These are phyloP conservation scores for Beauveria rudraprayagi DNA, from an alignment of 2,329 filamentous ascomycete genomes.

Conservation along the genomic window DNA sequence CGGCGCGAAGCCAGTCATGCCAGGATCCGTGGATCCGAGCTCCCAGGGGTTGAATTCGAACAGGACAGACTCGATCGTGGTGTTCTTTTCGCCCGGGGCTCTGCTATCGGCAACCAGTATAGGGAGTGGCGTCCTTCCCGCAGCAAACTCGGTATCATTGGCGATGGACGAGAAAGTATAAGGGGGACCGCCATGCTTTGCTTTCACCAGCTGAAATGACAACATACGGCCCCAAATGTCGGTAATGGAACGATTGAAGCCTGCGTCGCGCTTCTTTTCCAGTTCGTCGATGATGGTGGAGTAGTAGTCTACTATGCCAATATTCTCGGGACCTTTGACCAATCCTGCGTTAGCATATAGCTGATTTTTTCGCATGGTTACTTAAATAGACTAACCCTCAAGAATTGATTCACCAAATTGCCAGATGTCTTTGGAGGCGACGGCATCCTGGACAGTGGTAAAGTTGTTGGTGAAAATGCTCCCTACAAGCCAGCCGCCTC, in stretches of 20 bases:
- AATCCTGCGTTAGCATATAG: background rate
- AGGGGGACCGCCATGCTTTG: conserved; percentile 60
- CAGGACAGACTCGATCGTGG: conserved; percentile 49
- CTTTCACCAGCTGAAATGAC: conserved; percentile 79
- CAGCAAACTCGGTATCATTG: conserved; percentile 34
- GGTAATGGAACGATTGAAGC: conserved; percentile 58
- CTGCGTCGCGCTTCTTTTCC: conserved; percentile 30
- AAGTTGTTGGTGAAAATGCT: conserved; percentile 81
- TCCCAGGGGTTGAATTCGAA: conserved; percentile 62
- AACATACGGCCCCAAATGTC: conserved; percentile 86
- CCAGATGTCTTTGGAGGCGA: conserved; percentile 31
- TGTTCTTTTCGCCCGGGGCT: conserved; percentile 33
- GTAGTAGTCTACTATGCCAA: conserved; percentile 33
- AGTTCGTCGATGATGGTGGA: conserved; percentile 27
- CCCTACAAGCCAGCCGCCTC: conserved; percentile 79
- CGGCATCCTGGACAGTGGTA: conserved; percentile 43
- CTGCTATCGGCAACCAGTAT: conserved; percentile 43
- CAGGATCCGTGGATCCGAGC: conserved; percentile 55
- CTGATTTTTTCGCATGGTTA: background rate
- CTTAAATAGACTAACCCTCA: conserved; percentile 18
- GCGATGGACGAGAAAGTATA: conserved; percentile 73
- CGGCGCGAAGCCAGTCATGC: conserved; percentile 50
- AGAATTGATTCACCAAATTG: conserved; percentile 34
- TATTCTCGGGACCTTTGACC: conserved; percentile 25
- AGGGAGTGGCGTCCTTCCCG: conserved; percentile 38